These are phyloP conservation scores for Colletotrichum eleusines DNA, from an alignment of 2,329 filamentous ascomycete genomes.

Conservation along the genomic window DNA sequence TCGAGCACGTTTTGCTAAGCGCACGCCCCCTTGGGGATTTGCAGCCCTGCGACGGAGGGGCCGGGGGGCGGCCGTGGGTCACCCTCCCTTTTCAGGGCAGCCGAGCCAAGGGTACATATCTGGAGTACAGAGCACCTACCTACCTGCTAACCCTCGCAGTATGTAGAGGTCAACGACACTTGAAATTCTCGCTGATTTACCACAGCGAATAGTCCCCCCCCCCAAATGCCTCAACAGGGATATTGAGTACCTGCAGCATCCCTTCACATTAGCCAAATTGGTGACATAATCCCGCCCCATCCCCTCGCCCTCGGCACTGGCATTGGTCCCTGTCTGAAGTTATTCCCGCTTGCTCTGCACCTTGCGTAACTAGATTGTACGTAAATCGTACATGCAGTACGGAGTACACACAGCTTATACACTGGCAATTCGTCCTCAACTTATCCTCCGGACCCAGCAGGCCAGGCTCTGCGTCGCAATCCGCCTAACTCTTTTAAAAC, in stretches of 20 bases:
- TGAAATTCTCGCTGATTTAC: not conserved
- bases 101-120: not conserved
- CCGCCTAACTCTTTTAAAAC: not conserved
- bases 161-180: slow-evolving; percentile 1
- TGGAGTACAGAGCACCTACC: too few species aligned
- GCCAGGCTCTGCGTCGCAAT: not conserved
- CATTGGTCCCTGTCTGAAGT: slow-evolving; percentile 18
- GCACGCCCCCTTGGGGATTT: slow-evolving; percentile 21
- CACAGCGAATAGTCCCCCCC: not conserved
- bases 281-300: slow-evolving; percentile 34
- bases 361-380: not conserved
- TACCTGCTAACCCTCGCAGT: too few species aligned
- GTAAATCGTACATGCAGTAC: not conserved
- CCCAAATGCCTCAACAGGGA: slow-evolving; percentile 31
- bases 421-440: not conserved
- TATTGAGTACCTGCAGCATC: not conserved
- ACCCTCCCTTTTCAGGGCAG: not conserved
- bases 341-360: slow-evolving; percentile 23
- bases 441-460: not conserved
- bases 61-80: not conserved
- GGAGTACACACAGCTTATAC: too few species aligned
- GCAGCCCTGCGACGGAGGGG: slow-evolving; percentile 27
- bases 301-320: slow-evolving; percentile 13
- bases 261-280: not conserved
- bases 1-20: slow-evolving; percentile 37